Percentiles rank a stretch among this genome's conserved stretches.
These are phyloP conservation scores for Botrytis porri DNA, from an alignment of 2,329 filamentous ascomycete species.

Conservation along the genomic window DNA sequence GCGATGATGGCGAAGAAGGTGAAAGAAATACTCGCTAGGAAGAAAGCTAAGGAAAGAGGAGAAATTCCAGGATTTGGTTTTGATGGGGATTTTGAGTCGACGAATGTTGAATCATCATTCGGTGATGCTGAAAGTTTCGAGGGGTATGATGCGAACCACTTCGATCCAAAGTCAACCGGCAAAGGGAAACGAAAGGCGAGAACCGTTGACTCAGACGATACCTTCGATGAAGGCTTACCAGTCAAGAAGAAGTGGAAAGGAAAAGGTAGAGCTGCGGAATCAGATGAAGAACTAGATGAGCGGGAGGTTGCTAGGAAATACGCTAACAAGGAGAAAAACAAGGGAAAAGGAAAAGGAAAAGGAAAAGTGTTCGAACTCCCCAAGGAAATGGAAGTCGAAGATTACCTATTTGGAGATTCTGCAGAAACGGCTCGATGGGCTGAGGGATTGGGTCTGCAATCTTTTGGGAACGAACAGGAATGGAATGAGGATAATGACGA, in stretches of 20 bases:
- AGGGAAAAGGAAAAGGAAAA: not conserved
- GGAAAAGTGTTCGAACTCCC: not conserved
- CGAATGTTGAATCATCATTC: not conserved
- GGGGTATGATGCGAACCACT: too few species aligned
- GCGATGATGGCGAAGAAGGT: slow-evolving; percentile 1
- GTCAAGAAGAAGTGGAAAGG: slow-evolving; percentile 10
- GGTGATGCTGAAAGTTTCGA: too few species aligned
- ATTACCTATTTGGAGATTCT: not conserved
- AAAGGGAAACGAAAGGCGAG: not conserved
- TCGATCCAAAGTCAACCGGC: not conserved
- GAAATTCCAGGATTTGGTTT: not conserved
- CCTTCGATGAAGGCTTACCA: not conserved
- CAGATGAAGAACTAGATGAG: slow-evolving; percentile 5
- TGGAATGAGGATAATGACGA: not conserved
- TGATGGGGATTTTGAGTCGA: not conserved
- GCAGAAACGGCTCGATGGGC: not conserved
- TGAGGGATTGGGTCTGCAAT: not conserved
- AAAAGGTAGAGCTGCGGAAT: not conserved
- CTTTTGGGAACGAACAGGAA: not conserved
- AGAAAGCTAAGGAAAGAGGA: not conserved
- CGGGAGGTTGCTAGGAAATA: not conserved
- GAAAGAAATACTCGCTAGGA: not conserved
- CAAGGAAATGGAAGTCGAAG: not conserved
- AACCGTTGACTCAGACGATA: not conserved
- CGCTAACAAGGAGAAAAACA: not conserved